phyloP scores from a whole-genome alignment of 768 basidiomycete genomes.

The Boletus patriciae region DNA sequence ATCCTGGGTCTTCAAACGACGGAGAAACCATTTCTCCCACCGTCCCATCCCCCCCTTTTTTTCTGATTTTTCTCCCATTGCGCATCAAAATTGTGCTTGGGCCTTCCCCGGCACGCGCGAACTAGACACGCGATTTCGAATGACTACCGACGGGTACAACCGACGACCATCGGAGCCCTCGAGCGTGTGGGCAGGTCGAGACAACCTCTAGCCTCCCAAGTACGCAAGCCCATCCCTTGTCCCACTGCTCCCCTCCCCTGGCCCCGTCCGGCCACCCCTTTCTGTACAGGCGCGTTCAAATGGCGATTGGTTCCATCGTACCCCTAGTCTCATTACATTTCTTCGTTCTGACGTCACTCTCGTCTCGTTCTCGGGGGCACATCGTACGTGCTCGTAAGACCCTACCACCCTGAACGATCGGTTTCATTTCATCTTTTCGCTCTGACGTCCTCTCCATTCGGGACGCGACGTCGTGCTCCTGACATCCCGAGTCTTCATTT shows the following conservation, averaged over 20 bases:
- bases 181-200: not conserved
- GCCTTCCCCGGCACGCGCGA: not conserved
- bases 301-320: not conserved
- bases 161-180: not conserved
- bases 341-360: not conserved
- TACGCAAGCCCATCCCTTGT: too few species aligned
- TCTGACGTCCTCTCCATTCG: not conserved
- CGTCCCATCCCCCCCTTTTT: not conserved
- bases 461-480: not conserved
- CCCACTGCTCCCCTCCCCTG: not conserved
- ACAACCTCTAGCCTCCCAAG: not conserved
- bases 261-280: not conserved
- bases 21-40: not conserved
- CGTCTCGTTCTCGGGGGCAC: too few species aligned
- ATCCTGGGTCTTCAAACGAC: not conserved
- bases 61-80: conserved; percentile 2
- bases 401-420: not conserved
- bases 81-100: not conserved
- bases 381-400: not conserved
- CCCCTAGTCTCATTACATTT: not conserved
- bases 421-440: not conserved
- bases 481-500: not conserved
- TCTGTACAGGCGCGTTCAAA: not conserved
- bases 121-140: not conserved
- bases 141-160: not conserved